These are phyloP conservation scores for Amylostereum areolatum DNA, from an alignment of 1,284 basidiomycete species.

Conservation along the genomic window DNA sequence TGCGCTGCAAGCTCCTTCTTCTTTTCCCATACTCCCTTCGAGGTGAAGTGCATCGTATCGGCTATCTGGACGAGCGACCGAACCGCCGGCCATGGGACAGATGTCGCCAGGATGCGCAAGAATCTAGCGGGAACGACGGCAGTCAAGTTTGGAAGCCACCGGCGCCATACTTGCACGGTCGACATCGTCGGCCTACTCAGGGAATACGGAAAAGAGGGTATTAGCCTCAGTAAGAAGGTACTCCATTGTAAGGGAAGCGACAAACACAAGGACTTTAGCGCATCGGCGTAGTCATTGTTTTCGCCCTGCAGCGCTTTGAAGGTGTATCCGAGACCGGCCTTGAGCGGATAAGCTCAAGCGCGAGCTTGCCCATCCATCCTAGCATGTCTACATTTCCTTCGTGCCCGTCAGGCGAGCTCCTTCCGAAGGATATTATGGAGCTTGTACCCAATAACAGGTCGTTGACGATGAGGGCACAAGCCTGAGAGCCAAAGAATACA, in stretches of 20 bases:
- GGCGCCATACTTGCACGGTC: too few species aligned
- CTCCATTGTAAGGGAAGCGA: constrained; percentile 22
- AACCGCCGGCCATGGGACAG: constrained; percentile 24
- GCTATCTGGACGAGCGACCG: constrained; percentile 26
- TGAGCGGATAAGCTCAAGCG: constrained; percentile 19
- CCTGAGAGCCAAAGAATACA: background rate
- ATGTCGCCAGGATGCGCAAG: too few species aligned
- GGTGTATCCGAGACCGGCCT: constrained; percentile 26
- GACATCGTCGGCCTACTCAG: too few species aligned
- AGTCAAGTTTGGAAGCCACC: too few species aligned
- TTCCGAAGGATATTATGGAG: constrained; percentile 16
- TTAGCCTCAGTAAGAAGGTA: constrained; percentile 21
- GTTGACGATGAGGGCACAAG: background rate
- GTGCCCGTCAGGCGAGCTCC: constrained; percentile 10
- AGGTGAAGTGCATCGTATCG: constrained; percentile 28
- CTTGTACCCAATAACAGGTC: constrained; percentile 9
- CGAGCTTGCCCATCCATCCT: constrained; percentile 25
- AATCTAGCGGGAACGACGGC: too few species aligned
- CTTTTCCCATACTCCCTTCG: constrained; percentile 27
- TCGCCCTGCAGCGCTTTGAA: constrained; percentile 25
- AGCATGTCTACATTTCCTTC: constrained; percentile 25
- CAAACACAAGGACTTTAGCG: constrained; percentile 20
- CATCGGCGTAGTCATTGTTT: constrained; percentile 20
- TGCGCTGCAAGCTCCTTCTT: constrained; percentile 30
- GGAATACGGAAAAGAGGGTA: too few species aligned